Base-by-base conservation (phyloP, 208 protist genomes). In the Wallacemonas rigidus region DNA sequence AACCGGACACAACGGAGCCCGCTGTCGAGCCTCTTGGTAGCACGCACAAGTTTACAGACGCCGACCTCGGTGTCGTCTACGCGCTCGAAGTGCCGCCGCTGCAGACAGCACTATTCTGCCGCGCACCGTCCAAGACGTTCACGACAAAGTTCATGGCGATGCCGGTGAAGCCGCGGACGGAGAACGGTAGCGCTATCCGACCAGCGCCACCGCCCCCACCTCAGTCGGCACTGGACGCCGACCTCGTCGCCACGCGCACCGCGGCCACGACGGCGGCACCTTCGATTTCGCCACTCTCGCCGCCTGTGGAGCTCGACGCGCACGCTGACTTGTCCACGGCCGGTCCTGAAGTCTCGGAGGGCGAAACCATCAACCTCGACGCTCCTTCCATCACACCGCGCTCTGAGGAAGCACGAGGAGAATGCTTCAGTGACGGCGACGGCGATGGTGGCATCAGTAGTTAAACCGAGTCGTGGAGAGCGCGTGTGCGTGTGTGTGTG, bases 71-170 rank as follows among this genome's bases (percentile, higher is more conserved):
- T 3, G 61, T 68, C 7, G 73, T 89, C 35, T 80, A 82, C 71
- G 44, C 69, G 54, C 67, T 91, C n/a, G 71, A 80, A 11, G 82
- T 95, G 26, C 69, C 58, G 17, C 91, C 91, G 2, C 75, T 83
- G 58, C 48, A 76, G 54, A 95, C 91, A 40, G 76, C 70, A 38
- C 56, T 85, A 9, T 95, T 95, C 75, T 82, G 79, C 45, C 53
- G 82, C 45, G 87, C 86, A 8, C 81, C 93, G 17, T 58, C 92
- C 7, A 74, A 72, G 9, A 58, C 53, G 41, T 95, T 91, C 68
- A 88, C 82, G n/a, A 90, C 85, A 6, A 87, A 82, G 67, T 95
- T 94, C 58, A 80, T 74, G 36, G 91, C 87, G 1, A 74, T 76
- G 62, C 72, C 58, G 26, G 64, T 68, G 41, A 47, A 41, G 36